Conservation (phyloP, 2,329 filamentous ascomycete species). For the Beauveria asiatica region DNA sequence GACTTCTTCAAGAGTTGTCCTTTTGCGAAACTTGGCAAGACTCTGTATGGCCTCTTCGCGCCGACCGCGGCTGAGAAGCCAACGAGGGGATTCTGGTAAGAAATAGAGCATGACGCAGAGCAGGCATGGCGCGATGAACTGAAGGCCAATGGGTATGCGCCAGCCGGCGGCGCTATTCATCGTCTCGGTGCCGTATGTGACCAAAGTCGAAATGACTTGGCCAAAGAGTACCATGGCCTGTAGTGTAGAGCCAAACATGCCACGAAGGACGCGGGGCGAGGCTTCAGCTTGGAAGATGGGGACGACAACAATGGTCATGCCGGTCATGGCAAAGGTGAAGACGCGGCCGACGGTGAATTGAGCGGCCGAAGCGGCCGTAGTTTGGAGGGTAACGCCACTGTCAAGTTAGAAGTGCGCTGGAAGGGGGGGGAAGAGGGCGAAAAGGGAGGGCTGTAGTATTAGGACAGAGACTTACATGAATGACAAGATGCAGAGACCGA, state of each 20-base stretch:
- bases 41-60: constrained; percentile 26
- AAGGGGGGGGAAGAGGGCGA: not conserved
- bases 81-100: constrained; percentile 38
- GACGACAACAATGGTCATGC: constrained; percentile 24
- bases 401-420: not conserved
- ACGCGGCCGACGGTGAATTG: constrained; percentile 24
- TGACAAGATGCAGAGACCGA: constrained; percentile 16
- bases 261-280: constrained; percentile 19
- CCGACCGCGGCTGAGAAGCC: constrained; percentile 31
- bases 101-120: constrained; percentile 27
- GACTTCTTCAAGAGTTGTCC: constrained; percentile 19
- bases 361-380: constrained; percentile 19
- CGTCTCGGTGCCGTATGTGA: constrained; percentile 20
- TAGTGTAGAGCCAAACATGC: constrained; percentile 21
- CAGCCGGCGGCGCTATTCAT: constrained; percentile 23
- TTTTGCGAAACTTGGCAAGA: constrained; percentile 24
- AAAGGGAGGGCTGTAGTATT: too few relatives aligned
- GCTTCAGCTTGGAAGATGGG: constrained; percentile 23
- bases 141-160: constrained; percentile 36
- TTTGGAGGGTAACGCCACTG: constrained; percentile 23
- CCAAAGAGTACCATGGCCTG: constrained; percentile 22
- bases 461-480: constrained; percentile 12
- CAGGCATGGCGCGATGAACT: constrained; percentile 32
- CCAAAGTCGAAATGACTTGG: constrained; percentile 18
- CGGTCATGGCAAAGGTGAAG: constrained; percentile 23